Evolutionary conservation across 2,329 filamentous ascomycete genomes (phyloP), one percentile per base, ranked within the genome.

Genomic region (Aspergillus pseudonomiae): DNA sequence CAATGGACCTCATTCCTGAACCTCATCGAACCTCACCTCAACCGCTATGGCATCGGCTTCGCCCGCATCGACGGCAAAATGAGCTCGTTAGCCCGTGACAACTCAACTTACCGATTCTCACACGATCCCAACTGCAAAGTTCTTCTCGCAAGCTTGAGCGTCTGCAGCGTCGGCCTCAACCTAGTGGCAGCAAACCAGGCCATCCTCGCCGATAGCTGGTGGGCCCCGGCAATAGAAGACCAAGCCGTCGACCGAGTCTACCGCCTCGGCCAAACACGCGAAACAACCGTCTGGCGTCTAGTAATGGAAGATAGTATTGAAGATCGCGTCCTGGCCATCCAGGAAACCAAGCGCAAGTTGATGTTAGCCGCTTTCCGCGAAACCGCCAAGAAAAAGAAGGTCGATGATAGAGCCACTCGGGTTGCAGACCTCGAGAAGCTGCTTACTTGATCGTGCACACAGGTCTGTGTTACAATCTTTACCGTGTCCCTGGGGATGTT

Each of bases 161-260:
- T 95, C 7, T 94, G 92, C 77, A 91, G 89, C 59, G 93, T 97
- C 1, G 93, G 93, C 0, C 83, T 97, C 53, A 96, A 96, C 70
- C 85, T 97, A 14, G 91, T 94, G 0, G 89, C 92, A 0, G 93
- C 93, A 0, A 93, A 95, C 70, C 93, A 93, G 7, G 92, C 96
- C 63, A 88, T 97, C 53, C 82, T 97, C 24, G 87, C 88, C 0
- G 93, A 97, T 76, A 91, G 87, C 63, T 97, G 92, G 93, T 97
- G 93, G 91, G 93, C 93, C 1, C 93, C 93, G 0, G 93, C 93
- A 0, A 95, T 97, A 61, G 93, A 97, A 77, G 93, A 96, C 69
- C 93, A 97, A 75, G 94, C 94, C 4, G 85, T 96, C 3, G 93
- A 97, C 74, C 89, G 93, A 5, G 93, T 97, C 7, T 92, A 97